Percentiles rank a stretch among this genome's conserved stretches.
Evolutionary conservation across 306 rosid species (phyloP).

Genomic region (Acacia melanoxylon): DNA sequence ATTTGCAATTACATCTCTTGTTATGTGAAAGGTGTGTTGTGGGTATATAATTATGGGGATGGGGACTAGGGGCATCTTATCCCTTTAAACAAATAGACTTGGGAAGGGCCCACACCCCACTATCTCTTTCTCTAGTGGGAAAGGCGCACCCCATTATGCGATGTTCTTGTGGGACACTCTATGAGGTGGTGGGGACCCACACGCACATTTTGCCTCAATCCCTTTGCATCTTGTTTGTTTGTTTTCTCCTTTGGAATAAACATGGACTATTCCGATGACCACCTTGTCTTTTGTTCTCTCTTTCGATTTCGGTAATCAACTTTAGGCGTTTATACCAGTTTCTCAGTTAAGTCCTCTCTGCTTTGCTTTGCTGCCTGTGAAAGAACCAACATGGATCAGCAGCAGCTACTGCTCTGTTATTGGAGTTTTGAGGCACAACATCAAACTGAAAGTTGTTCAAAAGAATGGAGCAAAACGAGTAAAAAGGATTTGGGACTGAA

Average conservation of each 20-base stretch:
- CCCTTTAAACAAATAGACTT: not conserved
- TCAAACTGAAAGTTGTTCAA: not conserved
- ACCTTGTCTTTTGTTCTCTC: not conserved
- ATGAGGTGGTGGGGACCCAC: not conserved
- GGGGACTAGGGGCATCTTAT: not conserved
- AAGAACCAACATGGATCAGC: not conserved
- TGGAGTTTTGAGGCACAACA: not conserved
- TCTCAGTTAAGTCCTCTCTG: no score
- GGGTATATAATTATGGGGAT: not conserved
- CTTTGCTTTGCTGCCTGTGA: not conserved
- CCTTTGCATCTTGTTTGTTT: not conserved
- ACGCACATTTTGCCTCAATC: not conserved
- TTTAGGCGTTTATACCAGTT: not conserved
- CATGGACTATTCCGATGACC: not conserved
- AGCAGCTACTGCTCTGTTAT: not conserved
- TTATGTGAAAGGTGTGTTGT: no score
- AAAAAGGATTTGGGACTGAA: not conserved
- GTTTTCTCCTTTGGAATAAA: not conserved
- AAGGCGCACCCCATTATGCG: not conserved
- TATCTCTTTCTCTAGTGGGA: not conserved
- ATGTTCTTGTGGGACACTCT: not conserved
- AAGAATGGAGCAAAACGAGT: not conserved
- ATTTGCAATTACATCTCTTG: no score
- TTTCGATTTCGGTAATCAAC: not conserved
- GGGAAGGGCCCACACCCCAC: not conserved